phyloP scores from a whole-genome alignment of 352 stramenopile species.

The Phytopythium aichiense region DNA sequence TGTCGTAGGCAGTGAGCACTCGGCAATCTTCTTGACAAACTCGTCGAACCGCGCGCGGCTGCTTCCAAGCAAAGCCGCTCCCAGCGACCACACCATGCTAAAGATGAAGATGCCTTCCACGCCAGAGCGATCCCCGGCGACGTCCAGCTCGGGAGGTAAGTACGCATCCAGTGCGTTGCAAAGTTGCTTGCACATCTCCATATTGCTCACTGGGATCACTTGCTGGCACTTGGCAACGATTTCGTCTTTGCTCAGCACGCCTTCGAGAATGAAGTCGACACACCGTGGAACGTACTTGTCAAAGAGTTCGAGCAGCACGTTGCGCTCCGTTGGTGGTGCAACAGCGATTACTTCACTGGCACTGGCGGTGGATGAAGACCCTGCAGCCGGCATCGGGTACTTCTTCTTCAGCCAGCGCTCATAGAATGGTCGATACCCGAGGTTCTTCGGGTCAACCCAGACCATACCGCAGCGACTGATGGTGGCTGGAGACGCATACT shows the following conservation, averaged over 20 bases:
- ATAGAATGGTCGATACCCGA: constrained; percentile 94
- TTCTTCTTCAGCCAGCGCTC: constrained; percentile 93
- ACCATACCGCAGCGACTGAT: constrained; percentile 96
- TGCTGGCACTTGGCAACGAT: constrained; percentile 88
- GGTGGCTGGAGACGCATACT: constrained; percentile 94
- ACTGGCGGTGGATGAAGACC: neutral
- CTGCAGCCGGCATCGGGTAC: constrained; percentile 41
- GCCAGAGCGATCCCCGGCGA: constrained; percentile 39
- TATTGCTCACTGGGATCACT: constrained; percentile 92
- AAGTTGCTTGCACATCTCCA: constrained; percentile 96
- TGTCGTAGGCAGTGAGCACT: constrained; percentile 69
- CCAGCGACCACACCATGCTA: constrained; percentile 91
- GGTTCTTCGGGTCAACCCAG: constrained; percentile 95
- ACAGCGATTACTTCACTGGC: neutral
- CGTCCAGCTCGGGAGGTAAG: constrained; percentile 53
- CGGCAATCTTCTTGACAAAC: constrained; percentile 87
- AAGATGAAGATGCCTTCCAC: constrained; percentile 93
- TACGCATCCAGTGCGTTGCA: constrained; percentile 91
- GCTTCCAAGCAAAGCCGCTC: constrained; percentile 77
- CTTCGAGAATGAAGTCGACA: constrained; percentile 93
- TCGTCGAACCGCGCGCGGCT: constrained; percentile 86
- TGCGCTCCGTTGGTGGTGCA: constrained; percentile 42
- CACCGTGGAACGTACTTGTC: constrained; percentile 92
- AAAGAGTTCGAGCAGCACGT: constrained; percentile 82
- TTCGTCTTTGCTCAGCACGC: constrained; percentile 85